Percentiles rank a stretch among this genome's conserved stretches.
phyloP scores from a whole-genome alignment of 495 filamentous ascomycete genomes.

The Parmelia sp. region DNA sequence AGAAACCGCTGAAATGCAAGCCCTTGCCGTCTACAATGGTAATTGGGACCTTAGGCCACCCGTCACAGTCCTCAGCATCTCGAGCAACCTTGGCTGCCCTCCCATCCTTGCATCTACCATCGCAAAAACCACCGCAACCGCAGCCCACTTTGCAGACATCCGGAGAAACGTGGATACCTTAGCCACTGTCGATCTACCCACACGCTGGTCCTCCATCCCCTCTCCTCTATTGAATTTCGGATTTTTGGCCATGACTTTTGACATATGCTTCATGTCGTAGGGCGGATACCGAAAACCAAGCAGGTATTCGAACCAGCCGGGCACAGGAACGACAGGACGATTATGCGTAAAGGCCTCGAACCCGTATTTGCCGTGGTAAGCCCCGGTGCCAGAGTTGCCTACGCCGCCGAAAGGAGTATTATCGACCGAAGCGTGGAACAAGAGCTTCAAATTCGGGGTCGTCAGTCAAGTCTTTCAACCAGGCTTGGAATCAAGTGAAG shows the following conservation, averaged over 20 bases:
- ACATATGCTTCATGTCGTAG: conserved; percentile 11
- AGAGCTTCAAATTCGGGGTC: background rate
- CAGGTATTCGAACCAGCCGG: conserved; percentile 20
- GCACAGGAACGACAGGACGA: conserved; percentile 24
- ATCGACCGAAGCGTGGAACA: conserved; percentile 17
- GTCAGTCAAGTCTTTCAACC: background rate
- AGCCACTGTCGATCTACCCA: background rate
- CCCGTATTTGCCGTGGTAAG: conserved; percentile 25
- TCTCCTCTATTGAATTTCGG: conserved; percentile 22
- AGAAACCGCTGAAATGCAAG: background rate
- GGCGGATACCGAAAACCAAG: conserved; percentile 20
- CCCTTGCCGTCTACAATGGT: background rate
- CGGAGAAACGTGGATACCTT: background rate
- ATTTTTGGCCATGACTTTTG: conserved; percentile 11
- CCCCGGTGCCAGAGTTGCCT: conserved; percentile 21
- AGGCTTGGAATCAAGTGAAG: background rate
- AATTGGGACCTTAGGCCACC: background rate
- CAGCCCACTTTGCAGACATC: background rate
- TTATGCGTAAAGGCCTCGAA: conserved; percentile 27
- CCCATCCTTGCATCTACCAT: conserved; percentile 5
- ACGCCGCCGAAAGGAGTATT: conserved; percentile 27
- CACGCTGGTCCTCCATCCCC: conserved; percentile 17
- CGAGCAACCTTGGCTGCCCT: background rate
- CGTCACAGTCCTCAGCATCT: background rate
- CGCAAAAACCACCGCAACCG: conserved; percentile 1